Conservation (phyloP, 352 stramenopile genomes). For the Phytopythium montanum region DNA sequence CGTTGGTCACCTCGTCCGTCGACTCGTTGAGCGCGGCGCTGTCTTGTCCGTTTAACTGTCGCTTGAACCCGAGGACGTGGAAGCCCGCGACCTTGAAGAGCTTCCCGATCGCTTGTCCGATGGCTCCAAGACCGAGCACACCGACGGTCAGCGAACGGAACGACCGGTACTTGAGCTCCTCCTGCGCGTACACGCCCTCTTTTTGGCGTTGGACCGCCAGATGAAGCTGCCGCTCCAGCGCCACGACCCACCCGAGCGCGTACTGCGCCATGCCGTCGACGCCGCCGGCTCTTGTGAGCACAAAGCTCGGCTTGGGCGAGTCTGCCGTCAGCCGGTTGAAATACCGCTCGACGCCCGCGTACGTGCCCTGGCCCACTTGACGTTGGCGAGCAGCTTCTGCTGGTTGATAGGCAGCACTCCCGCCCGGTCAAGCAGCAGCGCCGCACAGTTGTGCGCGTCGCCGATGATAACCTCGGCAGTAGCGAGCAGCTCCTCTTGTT, state of each 20-base stretch:
- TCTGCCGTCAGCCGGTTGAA: slow-evolving; percentile 20
- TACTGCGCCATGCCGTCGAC: slow-evolving; percentile 68
- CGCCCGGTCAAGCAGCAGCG: slow-evolving; percentile 30
- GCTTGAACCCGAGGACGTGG: slow-evolving; percentile 71
- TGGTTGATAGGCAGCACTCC: slow-evolving; percentile 15
- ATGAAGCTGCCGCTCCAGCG: slow-evolving; percentile 62
- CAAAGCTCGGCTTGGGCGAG: slow-evolving; percentile 21
- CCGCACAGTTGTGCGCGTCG: slow-evolving; percentile 41
- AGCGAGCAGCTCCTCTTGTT: slow-evolving; percentile 29
- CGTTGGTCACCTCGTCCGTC: slow-evolving; percentile 36
- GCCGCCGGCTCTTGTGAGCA: slow-evolving; percentile 50
- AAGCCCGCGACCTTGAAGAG: slow-evolving; percentile 48
- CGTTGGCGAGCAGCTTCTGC: slow-evolving; percentile 29
- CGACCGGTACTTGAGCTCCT: slow-evolving; percentile 38
- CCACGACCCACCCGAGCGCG: slow-evolving; percentile 63
- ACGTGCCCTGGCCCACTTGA: slow-evolving; percentile 62
- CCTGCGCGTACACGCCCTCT: slow-evolving; percentile 30
- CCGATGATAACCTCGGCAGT: slow-evolving; percentile 40
- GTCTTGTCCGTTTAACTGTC: slow-evolving; percentile 23
- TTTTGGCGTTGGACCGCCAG: slow-evolving; percentile 36
- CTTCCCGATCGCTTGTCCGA: slow-evolving; percentile 52
- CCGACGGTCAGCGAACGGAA: slow-evolving; percentile 45
- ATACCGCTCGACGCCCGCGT: slow-evolving; percentile 56
- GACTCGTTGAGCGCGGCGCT: slow-evolving; percentile 13
- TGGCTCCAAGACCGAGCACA: slow-evolving; percentile 58